Base-by-base conservation (phyloP, 176 grass and related monocot species). In the Eleusine indica region DNA sequence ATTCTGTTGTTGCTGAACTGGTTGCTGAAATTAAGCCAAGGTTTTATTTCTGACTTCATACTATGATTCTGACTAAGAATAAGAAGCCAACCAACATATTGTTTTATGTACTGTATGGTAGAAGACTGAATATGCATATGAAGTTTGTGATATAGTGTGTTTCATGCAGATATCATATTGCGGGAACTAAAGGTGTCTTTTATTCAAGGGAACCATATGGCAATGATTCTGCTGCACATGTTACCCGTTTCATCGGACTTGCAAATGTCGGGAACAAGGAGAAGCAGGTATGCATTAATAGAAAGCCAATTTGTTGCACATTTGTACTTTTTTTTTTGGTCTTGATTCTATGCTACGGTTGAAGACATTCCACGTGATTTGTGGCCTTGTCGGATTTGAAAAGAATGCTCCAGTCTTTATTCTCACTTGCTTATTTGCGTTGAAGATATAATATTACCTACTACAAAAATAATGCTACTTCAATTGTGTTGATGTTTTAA, bases 191-290 rank as follows among this genome's bases (percentile, higher is more conserved):
- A 90, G 84, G 91, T 88, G 73, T 87, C 73, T 98, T 92, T 84
- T 98, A 90, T 83, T 86, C 89, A 74, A 90, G 96, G 88, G 93
- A 95, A 56, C 93, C 96, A 10, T 98, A 98, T 82, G 52, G 67
- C 3, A 98, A 95, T 58, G 85, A 91, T 82, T 86, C 88, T 6
- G 86, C 91, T 87, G 80, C 80, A 14, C 96, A 95, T 82, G 85
- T 94, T 72, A 93, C 93, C 19, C 91, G 93, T 85, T 98, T 98
- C 87, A 86, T 98, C 83, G 96, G 96, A 73, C 96, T 98, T 83
- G 93, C 91, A 81, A 89, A 80, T 76, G 93, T 98, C 1, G 96
- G 96, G 56, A 93, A 95, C 74, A 98, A 98, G 95, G 89, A 94
- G 62, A 98, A 95, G 83, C 93, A 98, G 91, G 96, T 98, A 68